Evolutionary conservation across 2,329 filamentous ascomycete genomes (phyloP), one percentile per base, ranked within the genome.

Genomic region (Aspergillus sp.): DNA sequence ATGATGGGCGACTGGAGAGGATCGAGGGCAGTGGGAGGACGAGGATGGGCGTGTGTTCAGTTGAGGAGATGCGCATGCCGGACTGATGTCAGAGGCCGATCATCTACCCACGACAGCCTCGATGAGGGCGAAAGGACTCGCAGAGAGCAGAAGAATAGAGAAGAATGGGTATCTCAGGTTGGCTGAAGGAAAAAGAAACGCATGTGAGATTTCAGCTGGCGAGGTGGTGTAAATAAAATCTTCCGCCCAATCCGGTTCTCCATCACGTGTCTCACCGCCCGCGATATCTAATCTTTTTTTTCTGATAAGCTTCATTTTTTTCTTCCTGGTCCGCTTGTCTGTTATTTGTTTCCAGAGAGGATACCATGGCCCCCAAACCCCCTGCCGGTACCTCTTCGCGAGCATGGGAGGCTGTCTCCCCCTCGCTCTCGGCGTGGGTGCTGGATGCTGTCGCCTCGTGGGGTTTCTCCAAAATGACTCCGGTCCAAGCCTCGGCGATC

Each of bases 401-500:
- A 59, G 77, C 82, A 23, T 93, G 88, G 85, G 83, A 87, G 63
- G 83, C 82, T 13, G 76, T 91, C 49, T 87, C 82, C 1, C 88
- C 88, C 14, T 76, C 86, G 5, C 75, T 91, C 29, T 88, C 88
- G 55, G 81, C 87, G 83, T 97, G 92, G 91, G 85, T 94, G 52
- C 78, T 94, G 49, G 89, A 95, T 60, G 91, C 91, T 54, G 86
- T 95, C 45, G 80, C 85, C 46, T 84, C 86, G 58, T 93, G 94
- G 87, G 90, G 91, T 55, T 96, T 96, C 72, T 77, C 81, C 58
- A 87, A 88, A 69, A 92, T 94, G 81, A 97, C 92, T 3, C 93
- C 93, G 1, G 92, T 97, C n/a, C 93, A 97, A 75, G 90, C 92
- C 42, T 93, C 91, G 54, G 88, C 90, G 4, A 88, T 97, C 60